Evolutionary conservation across 257 asterid genomes (phyloP).

Genomic region (Echium plantagineum): DNA sequence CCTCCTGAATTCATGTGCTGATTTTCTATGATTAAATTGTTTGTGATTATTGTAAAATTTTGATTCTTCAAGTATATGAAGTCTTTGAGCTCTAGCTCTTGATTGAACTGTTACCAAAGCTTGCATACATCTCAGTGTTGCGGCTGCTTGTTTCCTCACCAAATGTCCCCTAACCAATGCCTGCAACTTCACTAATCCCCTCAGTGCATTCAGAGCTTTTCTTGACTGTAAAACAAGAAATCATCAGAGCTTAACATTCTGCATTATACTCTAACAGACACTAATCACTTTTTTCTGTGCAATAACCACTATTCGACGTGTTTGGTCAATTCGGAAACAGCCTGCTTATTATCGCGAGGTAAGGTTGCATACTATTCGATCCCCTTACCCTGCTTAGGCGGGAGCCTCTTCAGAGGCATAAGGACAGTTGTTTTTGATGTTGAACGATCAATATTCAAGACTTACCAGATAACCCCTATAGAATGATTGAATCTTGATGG

Average conservation of each 20-base stretch:
- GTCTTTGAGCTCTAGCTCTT: conserved; percentile 70
- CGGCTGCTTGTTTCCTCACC: conserved; percentile 77
- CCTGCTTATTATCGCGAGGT: too few species aligned
- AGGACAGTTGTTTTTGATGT: too few species aligned
- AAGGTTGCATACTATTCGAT: too few species aligned
- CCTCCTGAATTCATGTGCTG: conserved; percentile 43
- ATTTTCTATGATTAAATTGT: conserved; percentile 53
- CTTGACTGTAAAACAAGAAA: conserved; percentile 43
- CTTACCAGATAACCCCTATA: conserved; percentile 76
- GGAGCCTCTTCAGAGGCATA: too few species aligned
- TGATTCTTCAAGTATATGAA: conserved; percentile 46
- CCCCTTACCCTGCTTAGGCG: too few species aligned
- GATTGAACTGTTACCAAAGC: conserved; percentile 76
- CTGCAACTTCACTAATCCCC: conserved; percentile 84
- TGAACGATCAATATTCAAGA: too few species aligned
- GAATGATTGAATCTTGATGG: conserved; percentile 61
- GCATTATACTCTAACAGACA: too few species aligned
- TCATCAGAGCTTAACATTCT: not conserved
- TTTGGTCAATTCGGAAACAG: too few species aligned
- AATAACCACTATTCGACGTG: too few species aligned
- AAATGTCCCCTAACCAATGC: conserved; percentile 90
- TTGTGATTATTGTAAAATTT: conserved; percentile 24
- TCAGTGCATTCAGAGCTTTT: conserved; percentile 90
- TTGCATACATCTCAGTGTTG: conserved; percentile 87
- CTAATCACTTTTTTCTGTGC: too few species aligned